phyloP scores from a whole-genome alignment of 129 eudicot genomes.

The Flaveria trinervia region DNA sequence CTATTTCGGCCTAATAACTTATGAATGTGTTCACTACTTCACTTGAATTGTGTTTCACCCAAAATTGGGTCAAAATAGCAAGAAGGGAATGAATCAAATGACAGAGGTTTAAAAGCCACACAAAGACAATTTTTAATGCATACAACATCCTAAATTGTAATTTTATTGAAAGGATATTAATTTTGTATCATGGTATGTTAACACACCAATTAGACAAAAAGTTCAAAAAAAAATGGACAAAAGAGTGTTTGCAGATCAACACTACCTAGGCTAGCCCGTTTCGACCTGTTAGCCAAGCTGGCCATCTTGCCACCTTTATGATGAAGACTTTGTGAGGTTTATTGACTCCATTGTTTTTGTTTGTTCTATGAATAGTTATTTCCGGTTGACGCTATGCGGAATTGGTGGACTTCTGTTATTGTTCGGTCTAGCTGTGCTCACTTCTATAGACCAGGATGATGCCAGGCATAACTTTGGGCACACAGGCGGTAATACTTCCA shows the following conservation, averaged over 20 bases:
- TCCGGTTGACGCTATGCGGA: conserved; percentile 68
- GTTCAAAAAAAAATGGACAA: not conserved
- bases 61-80: not conserved
- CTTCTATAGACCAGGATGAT: conserved; percentile 86
- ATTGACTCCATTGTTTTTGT: conserved; percentile 19
- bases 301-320: not conserved
- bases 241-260: not conserved
- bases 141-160: not conserved
- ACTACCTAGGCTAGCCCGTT: not conserved
- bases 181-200: not conserved
- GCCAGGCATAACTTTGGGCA: conserved; percentile 93
- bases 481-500: conserved; percentile 66
- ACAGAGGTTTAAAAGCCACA: too few species aligned
- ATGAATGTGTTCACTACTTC: not conserved
- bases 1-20: not conserved
- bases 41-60: not conserved
- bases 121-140: not conserved
- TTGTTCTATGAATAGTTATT: conserved; percentile 41
- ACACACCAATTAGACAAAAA: not conserved
- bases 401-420: conserved; percentile 72
- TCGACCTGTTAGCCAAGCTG: not conserved
- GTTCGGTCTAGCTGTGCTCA: conserved; percentile 65
- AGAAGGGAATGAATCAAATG: too few species aligned
- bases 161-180: not conserved
- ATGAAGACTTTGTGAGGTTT: not conserved